A percentile compares a stretch with the other conserved stretches of the same genome.
Conservation (phyloP, 2,329 filamentous ascomycete genomes). For the Penicillium sp. region DNA sequence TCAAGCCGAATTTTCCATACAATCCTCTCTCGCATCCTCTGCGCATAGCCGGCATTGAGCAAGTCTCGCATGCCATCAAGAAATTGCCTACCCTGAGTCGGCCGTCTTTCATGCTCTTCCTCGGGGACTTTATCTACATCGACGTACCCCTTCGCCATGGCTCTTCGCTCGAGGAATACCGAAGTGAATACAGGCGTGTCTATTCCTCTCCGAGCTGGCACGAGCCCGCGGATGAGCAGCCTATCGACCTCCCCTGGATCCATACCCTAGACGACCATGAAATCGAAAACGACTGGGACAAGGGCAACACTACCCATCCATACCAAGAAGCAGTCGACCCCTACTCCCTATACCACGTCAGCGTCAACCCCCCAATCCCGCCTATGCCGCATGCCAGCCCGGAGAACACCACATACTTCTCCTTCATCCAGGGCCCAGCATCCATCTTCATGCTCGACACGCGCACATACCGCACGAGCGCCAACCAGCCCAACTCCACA, state of each 20-base stretch:
- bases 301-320: constrained; percentile 72
- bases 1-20: constrained; percentile 89
- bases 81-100: constrained; percentile 56
- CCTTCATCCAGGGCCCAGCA: constrained; percentile 83
- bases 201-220: constrained; percentile 92
- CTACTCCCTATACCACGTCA: constrained; percentile 80
- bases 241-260: constrained; percentile 75
- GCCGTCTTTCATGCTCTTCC: constrained; percentile 58
- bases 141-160: constrained; percentile 84
- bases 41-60: constrained; percentile 72
- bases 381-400: constrained; percentile 47
- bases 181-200: constrained; percentile 89
- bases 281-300: constrained; percentile 86
- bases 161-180: constrained; percentile 68
- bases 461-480: constrained; percentile 69
- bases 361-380: constrained; percentile 71
- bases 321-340: constrained; percentile 78
- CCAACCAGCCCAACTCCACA: constrained; percentile 59
- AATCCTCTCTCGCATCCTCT: constrained; percentile 77
- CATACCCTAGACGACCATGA: constrained; percentile 97
- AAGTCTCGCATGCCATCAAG: constrained; percentile 70
- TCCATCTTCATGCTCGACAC: constrained; percentile 96
- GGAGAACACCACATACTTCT: constrained; percentile 73
- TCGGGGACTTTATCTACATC: constrained; percentile 48
- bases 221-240: constrained; percentile 61